Conservation (phyloP, 2,329 filamentous ascomycete genomes). For the Diaporthe helianthi region DNA sequence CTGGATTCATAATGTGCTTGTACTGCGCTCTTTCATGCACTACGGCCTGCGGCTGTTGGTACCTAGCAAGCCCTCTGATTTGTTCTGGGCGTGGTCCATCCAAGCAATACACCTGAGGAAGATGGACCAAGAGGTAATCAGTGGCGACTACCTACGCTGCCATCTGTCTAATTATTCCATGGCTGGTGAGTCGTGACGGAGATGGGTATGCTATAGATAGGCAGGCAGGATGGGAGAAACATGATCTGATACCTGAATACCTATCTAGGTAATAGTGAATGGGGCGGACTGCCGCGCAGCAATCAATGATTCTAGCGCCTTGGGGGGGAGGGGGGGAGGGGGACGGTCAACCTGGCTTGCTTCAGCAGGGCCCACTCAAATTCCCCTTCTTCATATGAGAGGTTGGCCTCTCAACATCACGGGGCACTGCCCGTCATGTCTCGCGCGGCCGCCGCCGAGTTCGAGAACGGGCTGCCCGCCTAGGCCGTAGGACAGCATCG, state of each 20-base stretch:
- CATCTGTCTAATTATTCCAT: not conserved
- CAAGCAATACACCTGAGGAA: not conserved
- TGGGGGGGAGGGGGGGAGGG: no score
- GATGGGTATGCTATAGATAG: not conserved
- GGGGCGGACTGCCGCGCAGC: not conserved
- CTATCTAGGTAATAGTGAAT: not conserved
- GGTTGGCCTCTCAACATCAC: not conserved
- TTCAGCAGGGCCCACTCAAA: not conserved
- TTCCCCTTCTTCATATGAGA: not conserved
- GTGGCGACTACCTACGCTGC: not conserved
- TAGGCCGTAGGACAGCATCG: conserved; percentile 2
- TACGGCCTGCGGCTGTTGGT: not conserved
- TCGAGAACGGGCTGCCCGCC: not conserved
- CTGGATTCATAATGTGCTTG: not conserved
- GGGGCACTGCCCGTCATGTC: conserved; percentile 13
- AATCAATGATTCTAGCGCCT: not conserved
- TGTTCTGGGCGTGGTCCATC: not conserved
- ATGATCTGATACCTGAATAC: not conserved
- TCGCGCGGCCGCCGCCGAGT: conserved; percentile 13
- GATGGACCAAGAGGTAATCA: not conserved
- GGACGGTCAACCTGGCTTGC: not conserved
- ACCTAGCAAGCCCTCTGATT: no score
- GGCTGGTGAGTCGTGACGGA: not conserved
- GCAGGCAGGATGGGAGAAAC: not conserved
- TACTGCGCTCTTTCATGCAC: not conserved